Evolutionary conservation across 2,329 filamentous ascomycete species (phyloP).

Genomic region (Diplodia mutila): DNA sequence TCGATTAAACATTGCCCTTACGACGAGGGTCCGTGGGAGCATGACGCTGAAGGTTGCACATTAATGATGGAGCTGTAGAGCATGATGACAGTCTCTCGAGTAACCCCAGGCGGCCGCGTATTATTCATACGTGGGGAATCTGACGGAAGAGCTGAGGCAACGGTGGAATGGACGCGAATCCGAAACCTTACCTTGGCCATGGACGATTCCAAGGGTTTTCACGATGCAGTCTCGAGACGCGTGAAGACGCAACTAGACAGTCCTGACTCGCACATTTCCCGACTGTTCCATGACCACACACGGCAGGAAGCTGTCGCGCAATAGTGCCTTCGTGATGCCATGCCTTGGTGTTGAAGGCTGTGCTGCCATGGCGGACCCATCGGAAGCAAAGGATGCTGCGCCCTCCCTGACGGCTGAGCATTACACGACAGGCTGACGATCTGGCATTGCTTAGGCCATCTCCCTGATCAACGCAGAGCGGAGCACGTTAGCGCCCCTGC

Average conservation of each 20-base stretch:
- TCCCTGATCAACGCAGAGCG: constrained; percentile 12
- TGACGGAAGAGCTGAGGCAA: constrained; percentile 1
- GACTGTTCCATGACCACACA: not conserved
- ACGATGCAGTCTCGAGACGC: not conserved
- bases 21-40: not conserved
- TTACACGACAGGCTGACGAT: constrained; percentile 18
- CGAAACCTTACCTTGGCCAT: not conserved
- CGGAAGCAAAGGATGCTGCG: constrained; percentile 12
- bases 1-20: not conserved
- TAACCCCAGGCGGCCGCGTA: not conserved
- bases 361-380: constrained; percentile 1
- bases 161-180: not conserved
- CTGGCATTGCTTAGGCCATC: constrained; percentile 15
- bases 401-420: not conserved
- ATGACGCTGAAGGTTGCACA: not conserved
- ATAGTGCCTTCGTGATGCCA: not conserved
- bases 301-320: not conserved
- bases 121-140: not conserved
- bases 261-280: not conserved
- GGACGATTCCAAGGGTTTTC: not conserved
- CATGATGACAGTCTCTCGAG: not conserved
- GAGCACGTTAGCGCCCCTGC: constrained; percentile 16
- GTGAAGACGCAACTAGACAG: not conserved
- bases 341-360: constrained; percentile 10
- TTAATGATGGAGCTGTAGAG: not conserved